Evolutionary conservation across 176 grass and related monocot genomes (phyloP).

Genomic region (Thalia dealbata): DNA sequence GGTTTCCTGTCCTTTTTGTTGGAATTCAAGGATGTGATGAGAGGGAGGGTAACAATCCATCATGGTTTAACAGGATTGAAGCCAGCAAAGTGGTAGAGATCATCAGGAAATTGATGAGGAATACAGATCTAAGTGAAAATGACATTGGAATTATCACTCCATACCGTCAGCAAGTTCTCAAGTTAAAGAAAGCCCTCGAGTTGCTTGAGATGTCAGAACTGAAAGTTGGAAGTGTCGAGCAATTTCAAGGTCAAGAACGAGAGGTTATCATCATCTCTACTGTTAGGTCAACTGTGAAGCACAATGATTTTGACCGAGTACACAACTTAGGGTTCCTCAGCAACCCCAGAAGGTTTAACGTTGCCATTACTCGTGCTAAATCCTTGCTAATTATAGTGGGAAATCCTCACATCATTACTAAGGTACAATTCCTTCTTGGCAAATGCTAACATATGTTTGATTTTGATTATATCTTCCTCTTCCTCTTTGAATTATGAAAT

Average conservation of each 20-base stretch:
- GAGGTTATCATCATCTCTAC: conserved; percentile 91
- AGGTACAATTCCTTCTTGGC: conserved; percentile 30
- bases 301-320: conserved; percentile 65
- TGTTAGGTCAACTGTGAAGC: conserved; percentile 80
- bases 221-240: conserved; percentile 77
- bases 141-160: conserved; percentile 92
- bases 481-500: not conserved
- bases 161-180: conserved; percentile 74
- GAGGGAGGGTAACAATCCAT: conserved; percentile 91
- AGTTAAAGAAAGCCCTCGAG: conserved; percentile 74
- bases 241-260: conserved; percentile 95
- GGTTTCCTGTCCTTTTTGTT: conserved; percentile 83
- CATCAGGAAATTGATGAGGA: conserved; percentile 55
- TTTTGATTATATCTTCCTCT: not conserved
- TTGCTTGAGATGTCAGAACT: conserved; percentile 59
- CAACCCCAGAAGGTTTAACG: conserved; percentile 75
- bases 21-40: conserved; percentile 96
- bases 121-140: conserved; percentile 28
- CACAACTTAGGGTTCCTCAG: conserved; percentile 86
- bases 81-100: conserved; percentile 80
- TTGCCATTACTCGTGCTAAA: conserved; percentile 77
- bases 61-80: conserved; percentile 94
- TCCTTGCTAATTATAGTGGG: conserved; percentile 79
- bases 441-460: not conserved
- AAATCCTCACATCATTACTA: conserved; percentile 83